Base-by-base conservation (phyloP, 2,329 filamentous ascomycete species). In the Tympanopsis confertula region DNA sequence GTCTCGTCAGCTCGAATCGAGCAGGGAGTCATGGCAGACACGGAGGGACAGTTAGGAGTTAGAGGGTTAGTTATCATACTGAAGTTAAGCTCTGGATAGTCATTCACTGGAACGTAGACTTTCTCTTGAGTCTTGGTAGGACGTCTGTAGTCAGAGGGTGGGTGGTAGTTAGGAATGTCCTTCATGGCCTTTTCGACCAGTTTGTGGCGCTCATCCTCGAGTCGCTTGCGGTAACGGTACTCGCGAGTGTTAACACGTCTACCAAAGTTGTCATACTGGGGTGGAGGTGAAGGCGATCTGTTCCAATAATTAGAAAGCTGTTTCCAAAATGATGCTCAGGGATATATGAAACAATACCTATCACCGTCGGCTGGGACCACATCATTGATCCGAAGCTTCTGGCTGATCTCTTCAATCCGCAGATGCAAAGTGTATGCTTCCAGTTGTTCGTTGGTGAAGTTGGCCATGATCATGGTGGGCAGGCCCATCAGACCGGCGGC, bases 21-120 rank as follows among this genome's bases (percentile, higher is more conserved):
- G 12, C 19, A 18, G 14, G 5, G 55, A 58, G 54, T 61, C 55
- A 58, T 51, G 49, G 53, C 43, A 49, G 53, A 57, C 48, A 52
- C 58, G 53, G 47, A 53, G 52, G 51, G 66, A 59, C 68, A 63
- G 67, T 83, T 81, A 83, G 78, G 74, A 72, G 78, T 84, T 82
- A 80, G 78, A 87, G 86, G 87, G 86, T 94, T 94, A 94, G 88
- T 82, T 88, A 91, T 89, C 89, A 89, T 95, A 98, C 91, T 98
- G 86, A 98, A 98, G 82, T 98, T 98, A 81, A 98, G 96, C 66
- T 98, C 91, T 74, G 91, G 91, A 64, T 98, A 98, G 66, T 98
- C 91, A 78, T 98, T 98, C 70, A 98, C 91, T 61, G 91, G 91
- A 63, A 98, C 91, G 62, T 98, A 98, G 83, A 98, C 93, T 74